These are phyloP conservation scores for Limonium bicolor DNA, from an alignment of 148 eudicot genomes.

Conservation along the genomic window DNA sequence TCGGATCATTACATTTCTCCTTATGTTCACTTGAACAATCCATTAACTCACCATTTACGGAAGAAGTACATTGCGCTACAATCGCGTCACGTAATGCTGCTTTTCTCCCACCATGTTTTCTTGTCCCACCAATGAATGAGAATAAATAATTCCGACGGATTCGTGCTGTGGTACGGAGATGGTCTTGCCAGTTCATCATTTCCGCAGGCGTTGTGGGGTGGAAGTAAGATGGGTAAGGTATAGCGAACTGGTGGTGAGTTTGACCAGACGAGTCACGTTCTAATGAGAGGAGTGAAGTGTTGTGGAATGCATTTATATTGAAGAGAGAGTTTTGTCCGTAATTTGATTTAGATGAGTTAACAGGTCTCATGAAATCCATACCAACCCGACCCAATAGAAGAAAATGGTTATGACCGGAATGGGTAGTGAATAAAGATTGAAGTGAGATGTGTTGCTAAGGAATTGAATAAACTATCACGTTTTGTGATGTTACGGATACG, in stretches of 20 bases:
- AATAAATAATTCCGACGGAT: constrained; percentile 7
- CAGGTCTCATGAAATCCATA: constrained; percentile 9
- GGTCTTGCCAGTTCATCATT: constrained; percentile 3
- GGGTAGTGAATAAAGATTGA: not conserved
- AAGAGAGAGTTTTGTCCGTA: constrained; percentile 8
- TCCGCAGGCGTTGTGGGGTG: constrained; percentile 1
- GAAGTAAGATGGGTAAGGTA: constrained; percentile 13
- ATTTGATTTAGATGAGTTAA: not conserved
- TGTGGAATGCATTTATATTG: not conserved
- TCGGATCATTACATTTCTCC: constrained; percentile 5
- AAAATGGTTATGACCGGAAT: constrained; percentile 6
- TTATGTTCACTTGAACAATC: constrained; percentile 1
- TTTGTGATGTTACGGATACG: not conserved
- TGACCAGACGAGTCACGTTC: constrained; percentile 8
- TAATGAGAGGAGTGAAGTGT: constrained; percentile 7
- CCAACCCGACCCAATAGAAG: constrained; percentile 6
- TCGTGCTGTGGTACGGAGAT: not conserved
- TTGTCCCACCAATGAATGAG: constrained; percentile 11
- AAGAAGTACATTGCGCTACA: constrained; percentile 2
- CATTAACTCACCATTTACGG: not conserved
- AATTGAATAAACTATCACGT: constrained; percentile 4
- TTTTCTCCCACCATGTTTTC: not conserved
- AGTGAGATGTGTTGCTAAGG: not conserved
- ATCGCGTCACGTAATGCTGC: constrained; percentile 1
- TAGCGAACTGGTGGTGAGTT: constrained; percentile 3